Percentiles rank a stretch among this genome's conserved stretches.
phyloP scores from a whole-genome alignment of 1,139 yeast species.

The Scheffersomyces cryptocercus region DNA sequence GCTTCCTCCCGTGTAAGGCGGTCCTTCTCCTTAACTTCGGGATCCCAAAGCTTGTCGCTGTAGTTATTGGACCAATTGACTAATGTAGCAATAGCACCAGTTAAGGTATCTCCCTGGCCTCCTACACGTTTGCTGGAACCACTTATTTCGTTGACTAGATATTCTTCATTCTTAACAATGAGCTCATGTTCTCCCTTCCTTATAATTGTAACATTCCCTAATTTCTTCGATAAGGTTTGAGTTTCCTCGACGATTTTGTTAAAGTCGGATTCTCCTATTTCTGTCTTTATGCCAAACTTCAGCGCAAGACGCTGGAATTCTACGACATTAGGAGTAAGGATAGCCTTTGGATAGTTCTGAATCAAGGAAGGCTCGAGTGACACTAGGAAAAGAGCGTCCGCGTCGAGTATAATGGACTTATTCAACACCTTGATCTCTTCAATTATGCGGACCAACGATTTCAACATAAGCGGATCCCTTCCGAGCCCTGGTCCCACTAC shows the following conservation, averaged over 20 bases:
- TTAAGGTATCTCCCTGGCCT: slow-evolving; percentile 85
- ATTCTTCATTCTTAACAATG: slow-evolving; percentile 52
- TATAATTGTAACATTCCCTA: slow-evolving; percentile 67
- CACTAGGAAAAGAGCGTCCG: slow-evolving; percentile 77
- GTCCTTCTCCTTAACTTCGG: slow-evolving; percentile 20
- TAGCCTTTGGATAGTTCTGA: slow-evolving; percentile 51
- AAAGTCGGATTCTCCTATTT: slow-evolving; percentile 25
- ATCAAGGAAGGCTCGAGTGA: slow-evolving; percentile 57
- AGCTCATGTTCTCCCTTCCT: slow-evolving; percentile 72
- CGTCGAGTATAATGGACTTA: slow-evolving; percentile 79
- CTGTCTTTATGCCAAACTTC: slow-evolving; percentile 32
- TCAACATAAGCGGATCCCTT: slow-evolving; percentile 68
- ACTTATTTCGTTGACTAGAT: slow-evolving; percentile 37
- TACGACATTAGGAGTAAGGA: slow-evolving; percentile 86
- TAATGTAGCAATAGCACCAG: slow-evolving; percentile 71
- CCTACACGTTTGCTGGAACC: slow-evolving; percentile 80
- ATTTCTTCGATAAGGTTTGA: slow-evolving; percentile 47
- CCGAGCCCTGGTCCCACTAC: slow-evolving; percentile 96
- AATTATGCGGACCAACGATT: slow-evolving; percentile 58
- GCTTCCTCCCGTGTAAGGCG: slow-evolving; percentile 38
- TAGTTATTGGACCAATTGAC: slow-evolving; percentile 55
- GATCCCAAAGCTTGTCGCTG: slow-evolving; percentile 55
- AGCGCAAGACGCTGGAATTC: slow-evolving; percentile 74
- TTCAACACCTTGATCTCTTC: slow-evolving; percentile 51
- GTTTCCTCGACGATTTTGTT: slow-evolving; percentile 30